Base-by-base conservation (phyloP, 129 eudicot genomes). In the Flaveria sonorensis region DNA sequence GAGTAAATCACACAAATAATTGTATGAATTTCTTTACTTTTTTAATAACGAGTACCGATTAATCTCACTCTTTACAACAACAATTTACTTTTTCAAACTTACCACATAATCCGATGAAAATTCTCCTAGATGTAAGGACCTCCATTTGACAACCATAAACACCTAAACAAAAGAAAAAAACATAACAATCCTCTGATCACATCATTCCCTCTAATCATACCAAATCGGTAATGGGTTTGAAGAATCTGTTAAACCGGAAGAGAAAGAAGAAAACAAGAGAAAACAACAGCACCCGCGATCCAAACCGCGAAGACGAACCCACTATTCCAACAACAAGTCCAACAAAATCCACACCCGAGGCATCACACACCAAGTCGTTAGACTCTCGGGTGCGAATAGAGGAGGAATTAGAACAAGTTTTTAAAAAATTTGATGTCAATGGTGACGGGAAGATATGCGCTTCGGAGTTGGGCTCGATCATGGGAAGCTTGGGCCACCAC, bases 341-440 rank as follows among this genome's bases (percentile, higher is more conserved):
- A 0, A 28, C 50, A 2, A 71, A 26, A 23, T 66, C 56, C 0
- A 51, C 77, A 2, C 77, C 84, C 0, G 71, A 72, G 62, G 21
- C 43, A 50, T 71, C 83, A 0, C 43, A 81, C 3, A 36, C 76
- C 0, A 40, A 84, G 0, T 76, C 95, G 3, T 20, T 52, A 1
- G 77, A 75, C 14, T 78, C 86, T 0, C 78, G 87, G 3, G 79
- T 83, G 2, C 82, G 80, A 47, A 83, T 87, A 60, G 92, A 87
- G 77, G 94, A 88, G 55, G 97, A 91, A 28, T 74, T 91, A 8
- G 85, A 83, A 53, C 97, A 88, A 14, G 92, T 91, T 63, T 91
- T 86, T 81, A 88, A 83, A 64, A 91, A 87, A 80, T 91, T 91
- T 69, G 97, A 91, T 71, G 90, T 77, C 0, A 88, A 91, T 51